Evolutionary conservation across 257 asterid genomes (phyloP), one percentile per base, ranked within the genome.

Genomic region (Cinchona pubescens): DNA sequence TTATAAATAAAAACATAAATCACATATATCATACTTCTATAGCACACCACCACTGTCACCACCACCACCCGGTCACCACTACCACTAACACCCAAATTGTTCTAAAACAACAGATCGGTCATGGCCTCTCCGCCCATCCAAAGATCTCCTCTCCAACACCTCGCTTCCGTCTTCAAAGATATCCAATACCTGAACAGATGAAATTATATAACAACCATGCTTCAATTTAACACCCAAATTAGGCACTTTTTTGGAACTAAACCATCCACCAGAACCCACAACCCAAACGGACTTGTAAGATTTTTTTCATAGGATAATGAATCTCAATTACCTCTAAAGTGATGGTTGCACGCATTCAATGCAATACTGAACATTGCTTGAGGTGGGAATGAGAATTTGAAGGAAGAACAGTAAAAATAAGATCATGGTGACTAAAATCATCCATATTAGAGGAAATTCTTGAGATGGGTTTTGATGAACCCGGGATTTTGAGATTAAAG

Each of bases 211-310:
- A n/a, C n/a, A n/a, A n/a, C n/a, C n/a, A n/a, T n/a, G n/a, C n/a
- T n/a, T n/a, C n/a, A n/a, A n/a, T n/a, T n/a, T n/a, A n/a, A n/a
- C n/a, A n/a, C n/a, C n/a, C n/a, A 71, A 66, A 21, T 68, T 49
- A 15, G 82, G 78, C 66, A 71, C 14, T 51, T 71, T 71, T 53
- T 71, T 71, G 32, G 21, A 71, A 84, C 74, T 68, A 85, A 46
- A 2, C 88, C 88, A 48, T 72, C n/a, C 71, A 60, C 78, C 48
- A 75, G 83, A 80, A 66, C 85, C 85, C 60, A 80, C 72, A 2
- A 80, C 14, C 79, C 59, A 65, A 49, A 80, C 19, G 0, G 77
- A 71, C 48, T 62, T 72, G 6, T 27, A 4, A 51, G 56, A 69
- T n/a, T 5, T 32, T 16, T 40, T 72, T 64, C 59, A 64, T 35